A percentile compares a stretch with the other conserved stretches of the same genome.
phyloP scores from a whole-genome alignment of 1,284 basidiomycete genomes.

The Cutaneotrichosporon cyanovorans region DNA sequence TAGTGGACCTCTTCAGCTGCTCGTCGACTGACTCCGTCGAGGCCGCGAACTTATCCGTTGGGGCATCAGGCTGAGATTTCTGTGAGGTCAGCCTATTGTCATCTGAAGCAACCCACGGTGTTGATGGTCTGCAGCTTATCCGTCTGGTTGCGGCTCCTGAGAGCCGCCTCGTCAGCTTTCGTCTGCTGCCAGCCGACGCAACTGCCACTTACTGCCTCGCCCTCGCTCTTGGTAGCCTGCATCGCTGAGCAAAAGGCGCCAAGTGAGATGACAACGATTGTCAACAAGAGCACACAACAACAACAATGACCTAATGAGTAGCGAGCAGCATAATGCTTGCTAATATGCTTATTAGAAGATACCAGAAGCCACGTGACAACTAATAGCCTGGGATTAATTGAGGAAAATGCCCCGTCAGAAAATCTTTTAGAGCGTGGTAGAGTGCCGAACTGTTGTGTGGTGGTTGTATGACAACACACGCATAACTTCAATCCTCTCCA shows the following conservation, averaged over 20 bases:
- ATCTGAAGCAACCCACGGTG: conserved; percentile 18
- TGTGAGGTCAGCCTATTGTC: conserved; percentile 6
- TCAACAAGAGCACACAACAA: too few species aligned
- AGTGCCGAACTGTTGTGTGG: too few species aligned
- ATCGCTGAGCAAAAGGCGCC: too few species aligned
- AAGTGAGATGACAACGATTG: too few species aligned
- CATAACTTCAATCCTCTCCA: not conserved
- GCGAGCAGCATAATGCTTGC: too few species aligned
- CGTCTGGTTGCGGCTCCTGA: conserved; percentile 29
- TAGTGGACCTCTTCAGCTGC: conserved; percentile 80
- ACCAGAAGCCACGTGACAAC: too few species aligned
- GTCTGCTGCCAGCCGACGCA: not conserved
- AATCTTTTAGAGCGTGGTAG: conserved; percentile 4
- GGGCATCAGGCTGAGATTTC: conserved; percentile 56
- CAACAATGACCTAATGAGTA: too few species aligned
- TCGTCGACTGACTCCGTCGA: conserved; percentile 96
- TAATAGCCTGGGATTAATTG: too few species aligned
- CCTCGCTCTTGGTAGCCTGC: too few species aligned
- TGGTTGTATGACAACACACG: too few species aligned
- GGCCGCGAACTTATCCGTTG: conserved; percentile 79
- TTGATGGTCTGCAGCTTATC: conserved; percentile 32
- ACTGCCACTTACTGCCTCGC: too few species aligned
- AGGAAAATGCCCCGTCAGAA: not conserved
- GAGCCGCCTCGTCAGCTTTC: conserved; percentile 11
- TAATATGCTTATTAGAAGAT: too few species aligned